Base-by-base conservation (phyloP, 169 alveolate genomes). In the Plasmodium vivax region DNA sequence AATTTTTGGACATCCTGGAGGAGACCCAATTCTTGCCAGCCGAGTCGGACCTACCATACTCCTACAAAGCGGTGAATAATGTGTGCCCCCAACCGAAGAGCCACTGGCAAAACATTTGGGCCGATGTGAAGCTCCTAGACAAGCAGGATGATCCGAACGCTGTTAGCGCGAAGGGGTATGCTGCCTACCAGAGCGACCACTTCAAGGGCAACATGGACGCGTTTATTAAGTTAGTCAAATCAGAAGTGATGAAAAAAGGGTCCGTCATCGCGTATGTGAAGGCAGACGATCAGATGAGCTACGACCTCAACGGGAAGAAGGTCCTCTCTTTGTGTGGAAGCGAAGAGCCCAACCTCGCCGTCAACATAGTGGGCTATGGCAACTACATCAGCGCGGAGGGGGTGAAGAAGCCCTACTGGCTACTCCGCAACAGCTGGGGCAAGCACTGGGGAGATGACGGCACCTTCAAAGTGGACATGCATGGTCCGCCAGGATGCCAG, bases 341-440 rank as follows among this genome's bases (percentile, higher is more conserved):
- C 19, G 73, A 36, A 10, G 54, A 30, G 30, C 91, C 84, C 12
- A 85, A 87, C 27, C 85, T 45, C 34, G 91, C 95, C 14, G 83
- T 93, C 34, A 85, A 71, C 16, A 82, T 85, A 30, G 80, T 93
- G 3, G 96, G 96, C 1, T 93, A 79, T 75, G 95, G 96, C 3
- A 77, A 56, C 5, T 93, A 93, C 38, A 30, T 68, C 16, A 38
- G 85, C 32, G 83, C 5, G 10, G 68, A 83, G 4, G 90, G 84
- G n/a, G 54, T 79, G 43, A 77, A 47, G 2, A 82, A 88, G 12
- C 36, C 93, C n/a, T 85, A 73, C 51, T 85, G 93, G 93, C 1
- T 85, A 9, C 27, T 85, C 0, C 51, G 32, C 27, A 85, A 85
- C 54, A 85, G 93, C 36, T 85, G 93, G 93, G 93, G 93, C 5